Percentiles rank a stretch among this genome's conserved stretches.
phyloP scores from a whole-genome alignment of 1,139 yeast species.

The Waltiozyma solani region DNA sequence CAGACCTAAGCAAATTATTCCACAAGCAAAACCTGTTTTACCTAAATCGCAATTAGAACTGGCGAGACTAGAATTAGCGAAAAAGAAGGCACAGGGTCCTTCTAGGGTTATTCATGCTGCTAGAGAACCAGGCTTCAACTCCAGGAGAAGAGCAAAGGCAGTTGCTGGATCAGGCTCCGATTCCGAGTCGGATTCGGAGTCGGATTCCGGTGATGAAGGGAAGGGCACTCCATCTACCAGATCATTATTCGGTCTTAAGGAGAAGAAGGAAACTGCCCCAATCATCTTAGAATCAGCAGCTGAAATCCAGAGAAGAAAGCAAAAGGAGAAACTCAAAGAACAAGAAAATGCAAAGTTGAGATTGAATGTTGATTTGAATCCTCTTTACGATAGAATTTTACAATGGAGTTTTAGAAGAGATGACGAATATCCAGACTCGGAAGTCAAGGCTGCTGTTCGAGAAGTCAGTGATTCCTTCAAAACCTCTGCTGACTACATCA shows the following conservation, averaged over 20 bases:
- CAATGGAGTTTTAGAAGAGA: slow-evolving; percentile 66
- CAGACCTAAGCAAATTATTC: slow-evolving; percentile 20
- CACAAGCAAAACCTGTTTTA: slow-evolving; percentile 20
- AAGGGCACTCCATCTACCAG: slow-evolving; percentile 8
- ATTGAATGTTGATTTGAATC: slow-evolving; percentile 67
- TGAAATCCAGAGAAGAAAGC: slow-evolving; percentile 13
- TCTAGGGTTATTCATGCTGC: slow-evolving; percentile 45
- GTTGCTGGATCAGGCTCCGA: too few species aligned
- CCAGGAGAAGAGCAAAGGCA: slow-evolving; percentile 6
- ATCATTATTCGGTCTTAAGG: slow-evolving; percentile 5
- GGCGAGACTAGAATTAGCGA: slow-evolving; percentile 20
- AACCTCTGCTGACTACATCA: slow-evolving; percentile 50
- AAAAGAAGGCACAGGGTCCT: not conserved
- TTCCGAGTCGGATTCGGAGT: not conserved
- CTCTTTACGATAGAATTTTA: slow-evolving; percentile 60
- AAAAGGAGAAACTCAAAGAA: slow-evolving; percentile 42
- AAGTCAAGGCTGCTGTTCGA: slow-evolving; percentile 22
- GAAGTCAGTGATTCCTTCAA: slow-evolving; percentile 37
- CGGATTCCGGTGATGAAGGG: slow-evolving; percentile 9
- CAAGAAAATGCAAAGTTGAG: slow-evolving; percentile 76
- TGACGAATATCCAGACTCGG: slow-evolving; percentile 49
- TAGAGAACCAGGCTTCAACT: slow-evolving; percentile 76
- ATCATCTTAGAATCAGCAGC: slow-evolving; percentile 22
- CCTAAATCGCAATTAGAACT: slow-evolving; percentile 29
- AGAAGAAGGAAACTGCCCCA: slow-evolving; percentile 14